Conservation (phyloP, 305 asterid species). For the Fraxinus nigra region DNA sequence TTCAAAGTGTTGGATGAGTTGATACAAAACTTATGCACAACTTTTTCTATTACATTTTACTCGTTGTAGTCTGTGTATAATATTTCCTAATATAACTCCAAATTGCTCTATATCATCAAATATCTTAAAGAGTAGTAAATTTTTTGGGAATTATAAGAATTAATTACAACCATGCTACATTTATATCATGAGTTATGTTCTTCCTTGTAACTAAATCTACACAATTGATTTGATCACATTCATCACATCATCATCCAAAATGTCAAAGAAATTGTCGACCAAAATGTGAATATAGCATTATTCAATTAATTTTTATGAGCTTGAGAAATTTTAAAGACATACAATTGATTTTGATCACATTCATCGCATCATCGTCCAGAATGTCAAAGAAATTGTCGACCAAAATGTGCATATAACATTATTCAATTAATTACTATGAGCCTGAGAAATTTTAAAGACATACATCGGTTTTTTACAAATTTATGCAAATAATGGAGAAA, state of each 20-base stretch:
- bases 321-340: neutral
- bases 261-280: no score
- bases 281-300: no score
- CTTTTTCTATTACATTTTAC: neutral
- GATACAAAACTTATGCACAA: neutral
- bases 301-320: neutral
- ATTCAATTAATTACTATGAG: neutral
- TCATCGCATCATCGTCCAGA: no score
- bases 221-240: no score
- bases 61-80: neutral
- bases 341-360: no score
- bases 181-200: no score
- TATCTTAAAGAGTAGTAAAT: neutral
- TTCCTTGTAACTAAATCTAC: no score
- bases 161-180: no score
- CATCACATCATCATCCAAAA: no score
- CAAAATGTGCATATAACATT: no score
- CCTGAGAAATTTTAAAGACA: neutral
- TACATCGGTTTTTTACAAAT: neutral
- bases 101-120: neutral
- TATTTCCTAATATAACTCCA: neutral
- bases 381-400: no score
- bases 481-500: neutral
- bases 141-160: neutral
- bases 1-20: neutral